Evolutionary conservation across 1,284 basidiomycete species (phyloP), one percentile per base, ranked within the genome.

Genomic region (Cystobasidium pallidum): DNA sequence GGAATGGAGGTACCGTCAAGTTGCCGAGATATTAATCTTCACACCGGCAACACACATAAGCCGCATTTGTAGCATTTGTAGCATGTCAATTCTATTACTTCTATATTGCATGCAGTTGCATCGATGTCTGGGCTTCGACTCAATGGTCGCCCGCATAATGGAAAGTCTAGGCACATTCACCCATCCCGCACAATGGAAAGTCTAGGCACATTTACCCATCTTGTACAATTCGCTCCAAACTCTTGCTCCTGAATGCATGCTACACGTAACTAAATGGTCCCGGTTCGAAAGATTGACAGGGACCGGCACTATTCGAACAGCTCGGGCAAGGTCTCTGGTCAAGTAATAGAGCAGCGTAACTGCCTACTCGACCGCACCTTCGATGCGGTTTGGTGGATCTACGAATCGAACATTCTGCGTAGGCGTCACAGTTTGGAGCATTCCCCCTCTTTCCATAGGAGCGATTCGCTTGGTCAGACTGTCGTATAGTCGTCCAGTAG

Each of bases 401-500:
- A n/a, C 54, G 36, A 47, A 61, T 3, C 39, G n/a, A 21, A 43
- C 43, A 32, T 45, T 43, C 21, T 61, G 58, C 17, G 39, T 34
- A 4, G 58, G 43, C 15, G 36, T 36, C 8, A 36, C 47, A 32
- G 32, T 45, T 28, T 71, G 59, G 10, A 71, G 45, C 59, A 71
- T 63, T 21, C 68, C 68, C 15, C 68, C 55, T 52, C 61, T 30
- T 28, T 71, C 68, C n/a, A 64, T 30, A 10, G 58, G 39, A 8
- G 59, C 68, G 26, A 71, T 71, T 19, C 51, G 43, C 39, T 71
- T 71, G 13, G 47, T 41, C 51, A 71, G 32, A 30, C 49, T 64
- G 19, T 64, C 61, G 36, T 63, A 71, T 17, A 71, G 61, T 8
- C 68, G 45, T 10, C 68, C 68, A 26, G 68, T 71, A n/a, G 68